A percentile compares a stretch with the other conserved stretches of the same genome.
Conservation (phyloP, 441 rosid genomes). For the Arabidopsis hybrid region DNA sequence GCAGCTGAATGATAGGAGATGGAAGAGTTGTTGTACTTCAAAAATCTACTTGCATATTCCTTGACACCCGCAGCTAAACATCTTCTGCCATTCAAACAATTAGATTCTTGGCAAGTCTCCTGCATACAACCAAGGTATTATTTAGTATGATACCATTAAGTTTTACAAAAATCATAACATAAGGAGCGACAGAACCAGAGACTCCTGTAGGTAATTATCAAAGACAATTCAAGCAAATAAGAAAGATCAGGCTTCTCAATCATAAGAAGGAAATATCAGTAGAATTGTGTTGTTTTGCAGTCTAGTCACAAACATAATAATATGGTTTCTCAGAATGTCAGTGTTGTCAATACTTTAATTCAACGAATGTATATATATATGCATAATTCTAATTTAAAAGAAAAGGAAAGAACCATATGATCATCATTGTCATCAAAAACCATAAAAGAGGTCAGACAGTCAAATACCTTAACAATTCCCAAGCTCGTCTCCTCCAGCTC, state of each 20-base stretch:
- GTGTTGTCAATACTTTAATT: conserved; percentile 16
- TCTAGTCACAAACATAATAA: conserved; percentile 28
- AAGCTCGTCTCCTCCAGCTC: conserved; percentile 55
- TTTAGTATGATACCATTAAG: conserved; percentile 24
- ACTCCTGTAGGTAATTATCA: conserved; percentile 14
- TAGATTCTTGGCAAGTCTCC: conserved; percentile 57
- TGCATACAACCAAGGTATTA: conserved; percentile 45
- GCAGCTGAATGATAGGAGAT: conserved; percentile 64
- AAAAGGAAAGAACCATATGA: conserved; percentile 26
- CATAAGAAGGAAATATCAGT: conserved; percentile 11
- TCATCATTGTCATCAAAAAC: conserved; percentile 26
- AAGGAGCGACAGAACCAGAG: conserved; percentile 20
- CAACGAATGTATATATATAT: neutral
- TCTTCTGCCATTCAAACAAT: conserved; percentile 52
- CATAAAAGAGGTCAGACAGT: conserved; percentile 37
- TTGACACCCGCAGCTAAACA: conserved; percentile 52
- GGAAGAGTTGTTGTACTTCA: conserved; percentile 62
- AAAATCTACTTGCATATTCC: conserved; percentile 87
- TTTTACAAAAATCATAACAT: conserved; percentile 15
- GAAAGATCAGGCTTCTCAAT: conserved; percentile 10
- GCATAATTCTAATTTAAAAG: conserved; percentile 9
- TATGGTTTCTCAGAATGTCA: conserved; percentile 26
- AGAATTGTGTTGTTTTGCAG: conserved; percentile 16
- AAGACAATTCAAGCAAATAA: conserved; percentile 12
- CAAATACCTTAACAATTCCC: conserved; percentile 56